A percentile compares a stretch with the other conserved stretches of the same genome.
These are phyloP conservation scores for Phytophthora pluvialis DNA, from an alignment of 352 stramenopile genomes.

Conservation along the genomic window DNA sequence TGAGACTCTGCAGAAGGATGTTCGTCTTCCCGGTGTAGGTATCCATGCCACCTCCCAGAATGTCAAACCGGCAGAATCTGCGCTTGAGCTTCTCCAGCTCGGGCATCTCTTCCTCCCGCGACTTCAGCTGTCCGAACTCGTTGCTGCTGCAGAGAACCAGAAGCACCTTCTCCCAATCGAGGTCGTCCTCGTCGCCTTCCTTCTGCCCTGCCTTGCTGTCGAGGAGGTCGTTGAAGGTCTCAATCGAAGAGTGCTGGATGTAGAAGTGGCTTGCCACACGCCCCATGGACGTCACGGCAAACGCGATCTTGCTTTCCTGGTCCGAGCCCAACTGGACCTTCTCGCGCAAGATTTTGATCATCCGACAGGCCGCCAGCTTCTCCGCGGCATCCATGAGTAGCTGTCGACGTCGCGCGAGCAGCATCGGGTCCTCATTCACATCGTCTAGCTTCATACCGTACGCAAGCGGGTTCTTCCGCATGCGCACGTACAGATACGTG, in stretches of 20 bases:
- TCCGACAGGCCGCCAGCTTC: slow-evolving; percentile 77
- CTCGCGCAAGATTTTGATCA: slow-evolving; percentile 85
- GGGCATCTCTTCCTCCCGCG: slow-evolving; percentile 94
- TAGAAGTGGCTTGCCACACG: slow-evolving; percentile 99
- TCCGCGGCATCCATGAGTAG: slow-evolving; percentile 79
- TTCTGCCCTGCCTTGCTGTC: slow-evolving; percentile 55
- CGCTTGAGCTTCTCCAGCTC: slow-evolving; percentile 94
- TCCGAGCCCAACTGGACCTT: slow-evolving; percentile 45
- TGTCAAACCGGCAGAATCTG: slow-evolving; percentile 89
- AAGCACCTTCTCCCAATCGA: slow-evolving; percentile 75
- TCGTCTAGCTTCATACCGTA: slow-evolving; percentile 98
- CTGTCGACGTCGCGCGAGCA: slow-evolving; percentile 73
- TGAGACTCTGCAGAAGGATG: slow-evolving; percentile 94
- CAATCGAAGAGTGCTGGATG: slow-evolving; percentile 97
- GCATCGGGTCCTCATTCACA: slow-evolving; percentile 89
- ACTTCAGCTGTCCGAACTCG: slow-evolving; percentile 97
- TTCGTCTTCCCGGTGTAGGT: slow-evolving; percentile 95
- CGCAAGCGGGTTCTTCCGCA: slow-evolving; percentile 97
- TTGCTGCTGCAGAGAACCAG: slow-evolving; percentile 82
- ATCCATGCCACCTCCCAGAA: slow-evolving; percentile 92
- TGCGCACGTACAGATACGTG: slow-evolving; percentile 99
- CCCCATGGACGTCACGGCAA: slow-evolving; percentile 97
- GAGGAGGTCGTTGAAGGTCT: slow-evolving; percentile 97
- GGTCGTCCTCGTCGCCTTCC: slow-evolving; percentile 49
- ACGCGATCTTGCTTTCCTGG: slow-evolving; percentile 56